Percentiles rank a stretch among this genome's conserved stretches.
These are phyloP conservation scores for Colletotrichum spaethianum DNA, from an alignment of 2,329 filamentous ascomycete species.

Conservation along the genomic window DNA sequence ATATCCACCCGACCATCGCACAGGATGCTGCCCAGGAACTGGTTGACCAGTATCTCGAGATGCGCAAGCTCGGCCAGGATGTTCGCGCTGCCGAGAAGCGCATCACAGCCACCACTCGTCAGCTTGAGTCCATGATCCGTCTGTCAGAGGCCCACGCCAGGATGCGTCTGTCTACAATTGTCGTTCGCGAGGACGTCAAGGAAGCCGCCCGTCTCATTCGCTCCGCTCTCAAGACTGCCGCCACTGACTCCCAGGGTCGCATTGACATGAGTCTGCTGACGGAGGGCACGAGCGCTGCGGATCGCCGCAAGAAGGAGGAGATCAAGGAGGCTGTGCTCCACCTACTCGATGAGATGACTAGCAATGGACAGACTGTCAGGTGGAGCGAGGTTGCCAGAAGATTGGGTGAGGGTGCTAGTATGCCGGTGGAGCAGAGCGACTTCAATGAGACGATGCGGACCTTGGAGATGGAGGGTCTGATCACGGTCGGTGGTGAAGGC, in stretches of 20 bases:
- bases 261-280: slow-evolving; percentile 98
- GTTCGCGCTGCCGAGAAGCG: slow-evolving; percentile 91
- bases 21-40: slow-evolving; percentile 86
- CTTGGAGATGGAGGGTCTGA: slow-evolving; percentile 86
- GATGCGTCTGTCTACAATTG: slow-evolving; percentile 86
- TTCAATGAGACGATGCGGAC: slow-evolving; percentile 85
- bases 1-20: slow-evolving; percentile 87
- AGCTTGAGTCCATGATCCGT: slow-evolving; percentile 98
- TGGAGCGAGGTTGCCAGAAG: slow-evolving; percentile 84
- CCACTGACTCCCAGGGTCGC: slow-evolving; percentile 92
- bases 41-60: slow-evolving; percentile 89
- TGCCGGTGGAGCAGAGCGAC: slow-evolving; percentile 82
- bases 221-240: slow-evolving; percentile 93
- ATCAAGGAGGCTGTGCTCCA: slow-evolving; percentile 84
- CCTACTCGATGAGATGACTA: slow-evolving; percentile 85
- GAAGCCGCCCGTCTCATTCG: slow-evolving; percentile 96
- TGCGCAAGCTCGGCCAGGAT: slow-evolving; percentile 93
- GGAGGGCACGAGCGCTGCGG: slow-evolving; percentile 92
- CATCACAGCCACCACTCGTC: slow-evolving; percentile 96
- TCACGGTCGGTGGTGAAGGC: slow-evolving; percentile 88
- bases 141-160: slow-evolving; percentile 96
- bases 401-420: slow-evolving; percentile 78
- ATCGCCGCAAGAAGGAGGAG: slow-evolving; percentile 85
- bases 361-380: slow-evolving; percentile 76
- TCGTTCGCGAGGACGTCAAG: slow-evolving; percentile 85